Conservation (phyloP, 1,284 basidiomycete species). For the Cutaneotrichosporon sp. region DNA sequence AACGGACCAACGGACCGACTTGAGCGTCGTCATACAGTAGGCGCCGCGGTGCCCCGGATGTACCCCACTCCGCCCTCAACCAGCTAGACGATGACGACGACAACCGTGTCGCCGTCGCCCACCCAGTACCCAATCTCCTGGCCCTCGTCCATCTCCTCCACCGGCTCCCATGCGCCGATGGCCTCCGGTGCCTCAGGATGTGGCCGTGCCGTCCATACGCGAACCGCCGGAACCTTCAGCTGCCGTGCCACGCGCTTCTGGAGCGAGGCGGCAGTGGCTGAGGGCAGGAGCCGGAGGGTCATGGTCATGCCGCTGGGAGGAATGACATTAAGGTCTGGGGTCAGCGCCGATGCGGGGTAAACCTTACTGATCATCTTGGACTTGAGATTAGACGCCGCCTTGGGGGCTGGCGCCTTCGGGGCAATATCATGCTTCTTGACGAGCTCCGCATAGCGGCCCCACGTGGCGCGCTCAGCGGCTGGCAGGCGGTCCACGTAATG, state of each 20-base stretch:
- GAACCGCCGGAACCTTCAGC: constrained; percentile 6
- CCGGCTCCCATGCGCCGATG: constrained; percentile 21
- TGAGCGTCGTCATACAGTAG: constrained; percentile 1
- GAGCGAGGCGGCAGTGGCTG: constrained; percentile 10
- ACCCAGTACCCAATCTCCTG: constrained; percentile 29
- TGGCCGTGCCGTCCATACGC: constrained; percentile 15
- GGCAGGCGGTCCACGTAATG: constrained; percentile 57
- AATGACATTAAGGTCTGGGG: constrained; percentile 18
- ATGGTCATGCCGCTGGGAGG: constrained; percentile 22
- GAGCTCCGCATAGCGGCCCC: constrained; percentile 39
- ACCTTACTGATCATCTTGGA: constrained; percentile 43
- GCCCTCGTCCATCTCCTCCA: constrained; percentile 24
- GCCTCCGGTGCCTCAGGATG: constrained; percentile 10
- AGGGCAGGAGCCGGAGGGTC: constrained; percentile 20
- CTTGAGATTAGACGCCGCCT: constrained; percentile 19
- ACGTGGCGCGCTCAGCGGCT: constrained; percentile 12
- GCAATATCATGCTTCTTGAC: constrained; percentile 24
- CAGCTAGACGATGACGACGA: constrained; percentile 2
- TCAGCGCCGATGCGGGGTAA: constrained; percentile 1
- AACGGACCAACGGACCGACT: constrained; percentile 1
- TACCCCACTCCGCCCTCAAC: neutral
- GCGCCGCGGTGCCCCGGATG: neutral
- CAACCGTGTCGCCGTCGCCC: constrained; percentile 21
- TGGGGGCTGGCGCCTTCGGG: neutral
- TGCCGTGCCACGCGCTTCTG: constrained; percentile 14